Base-by-base conservation (phyloP, 2,329 filamentous ascomycete species). In the Nemania sp. region DNA sequence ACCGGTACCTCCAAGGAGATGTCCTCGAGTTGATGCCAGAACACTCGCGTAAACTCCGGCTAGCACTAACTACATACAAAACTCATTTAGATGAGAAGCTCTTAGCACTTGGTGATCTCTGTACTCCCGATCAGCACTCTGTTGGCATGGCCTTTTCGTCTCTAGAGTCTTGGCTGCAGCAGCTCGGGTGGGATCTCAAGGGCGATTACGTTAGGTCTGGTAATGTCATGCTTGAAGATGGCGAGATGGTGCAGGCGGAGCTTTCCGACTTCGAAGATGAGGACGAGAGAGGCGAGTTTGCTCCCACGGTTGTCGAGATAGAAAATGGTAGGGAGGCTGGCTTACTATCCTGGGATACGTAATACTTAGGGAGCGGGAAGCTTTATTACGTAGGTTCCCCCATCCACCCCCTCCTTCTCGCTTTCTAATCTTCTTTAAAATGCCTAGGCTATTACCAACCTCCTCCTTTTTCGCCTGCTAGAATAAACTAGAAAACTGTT, bases 131-230 rank as follows among this genome's bases (percentile, higher is more conserved):
- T 6, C 82, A 86, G 66, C 77, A 79, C 2, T 80, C 78, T 1
- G 83, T 87, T 7, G 81, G 82, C 15, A 78, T 79, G 5, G 83
- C 85, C 3, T 88, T 89, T 73, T 78, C 79, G 1, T 80, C 80
- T 4, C 78, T 89, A 1, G 85, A 86, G 72, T 76, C 79, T 6
- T 85, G 81, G 78, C 75, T 86, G 3, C 81, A 80, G 80, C 80
- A 78, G 54, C 79, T 79, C 55, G 86, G 83, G 3, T 90, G 88
- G 88, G 86, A 90, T 62, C 76, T 90, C 13, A 75, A 82, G 18
- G 83, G 80, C 7, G 81, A 86, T 64, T 86, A 86, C 69, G 74
- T 86, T 5, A 80, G 84, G 3, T 79, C 79, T 22, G 85, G 85
- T 1, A 82, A 79, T 61, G 75, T 85, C 27, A 86, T 83, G 79